Conservation (phyloP, 2,329 filamentous ascomycete genomes). For the Alternaria gaisen region DNA sequence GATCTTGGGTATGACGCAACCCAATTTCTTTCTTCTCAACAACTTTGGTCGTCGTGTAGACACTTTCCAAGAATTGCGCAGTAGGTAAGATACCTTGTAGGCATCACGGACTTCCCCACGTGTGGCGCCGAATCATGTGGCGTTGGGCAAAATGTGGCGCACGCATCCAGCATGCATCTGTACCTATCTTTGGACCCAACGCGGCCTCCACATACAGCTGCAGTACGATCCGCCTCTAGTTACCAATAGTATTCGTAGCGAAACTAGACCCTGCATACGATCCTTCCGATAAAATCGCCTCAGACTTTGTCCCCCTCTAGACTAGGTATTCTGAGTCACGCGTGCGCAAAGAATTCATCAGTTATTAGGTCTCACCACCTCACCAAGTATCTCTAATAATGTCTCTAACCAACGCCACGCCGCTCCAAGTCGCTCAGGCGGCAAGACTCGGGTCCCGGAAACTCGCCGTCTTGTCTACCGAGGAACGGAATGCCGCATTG, state of each 20-base stretch:
- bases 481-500: constrained; percentile 83
- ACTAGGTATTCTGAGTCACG: neutral
- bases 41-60: neutral
- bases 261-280: constrained; percentile 16
- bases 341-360: constrained; percentile 3
- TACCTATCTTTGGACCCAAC: neutral
- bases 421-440: constrained; percentile 76
- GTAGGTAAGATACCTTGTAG: neutral
- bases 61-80: neutral
- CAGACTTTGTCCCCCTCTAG: neutral
- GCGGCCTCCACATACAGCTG: neutral
- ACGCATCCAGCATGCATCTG: neutral
- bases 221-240: constrained; percentile 1
- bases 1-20: constrained; percentile 15
- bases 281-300: neutral
- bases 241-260: constrained; percentile 28
- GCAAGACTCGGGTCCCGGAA: constrained; percentile 84
- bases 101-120: neutral
- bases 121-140: neutral
- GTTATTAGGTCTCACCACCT: constrained; percentile 17
- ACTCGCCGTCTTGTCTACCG: constrained; percentile 79
- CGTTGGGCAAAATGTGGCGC: neutral
- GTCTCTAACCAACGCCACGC: constrained; percentile 88
- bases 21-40: constrained; percentile 5
- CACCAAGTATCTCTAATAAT: constrained; percentile 52